A percentile compares a stretch with the other conserved stretches of the same genome.
These are phyloP conservation scores for Spergularia bocconei DNA, from an alignment of 148 eudicot genomes.

Conservation along the genomic window DNA sequence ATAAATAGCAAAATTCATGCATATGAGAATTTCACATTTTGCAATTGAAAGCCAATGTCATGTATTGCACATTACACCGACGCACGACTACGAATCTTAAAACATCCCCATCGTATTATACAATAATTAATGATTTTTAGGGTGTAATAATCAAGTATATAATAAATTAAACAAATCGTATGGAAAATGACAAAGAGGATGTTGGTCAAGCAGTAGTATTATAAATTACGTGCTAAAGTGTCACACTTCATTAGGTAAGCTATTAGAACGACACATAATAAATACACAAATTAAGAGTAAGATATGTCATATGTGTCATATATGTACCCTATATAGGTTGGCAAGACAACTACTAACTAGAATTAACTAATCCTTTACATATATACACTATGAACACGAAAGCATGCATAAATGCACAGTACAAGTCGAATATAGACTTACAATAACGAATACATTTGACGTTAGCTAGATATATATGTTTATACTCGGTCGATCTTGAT, in stretches of 20 bases:
- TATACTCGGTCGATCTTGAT: too few species aligned
- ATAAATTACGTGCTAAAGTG: neutral
- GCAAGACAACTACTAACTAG: neutral
- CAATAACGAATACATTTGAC: too few species aligned
- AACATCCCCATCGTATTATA: neutral
- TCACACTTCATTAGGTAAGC: too few species aligned
- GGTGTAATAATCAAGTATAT: too few species aligned
- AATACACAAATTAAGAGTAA: neutral
- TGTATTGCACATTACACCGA: neutral
- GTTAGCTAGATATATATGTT: too few species aligned
- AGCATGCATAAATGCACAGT: too few species aligned
- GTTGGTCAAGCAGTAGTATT: neutral
- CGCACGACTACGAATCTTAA: neutral
- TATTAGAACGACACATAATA: too few species aligned
- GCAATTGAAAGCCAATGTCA: neutral
- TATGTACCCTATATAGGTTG: neutral
- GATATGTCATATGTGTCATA: too few species aligned
- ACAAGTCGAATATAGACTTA: too few species aligned
- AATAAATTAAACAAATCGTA: neutral
- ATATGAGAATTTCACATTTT: neutral
- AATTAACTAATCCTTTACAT: neutral
- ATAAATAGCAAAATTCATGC: neutral
- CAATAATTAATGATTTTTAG: neutral
- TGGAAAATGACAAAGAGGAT: constrained; percentile 8
- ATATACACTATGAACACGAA: too few species aligned